Conservation (phyloP, 768 basidiomycete genomes). For the Phaffia australis region DNA sequence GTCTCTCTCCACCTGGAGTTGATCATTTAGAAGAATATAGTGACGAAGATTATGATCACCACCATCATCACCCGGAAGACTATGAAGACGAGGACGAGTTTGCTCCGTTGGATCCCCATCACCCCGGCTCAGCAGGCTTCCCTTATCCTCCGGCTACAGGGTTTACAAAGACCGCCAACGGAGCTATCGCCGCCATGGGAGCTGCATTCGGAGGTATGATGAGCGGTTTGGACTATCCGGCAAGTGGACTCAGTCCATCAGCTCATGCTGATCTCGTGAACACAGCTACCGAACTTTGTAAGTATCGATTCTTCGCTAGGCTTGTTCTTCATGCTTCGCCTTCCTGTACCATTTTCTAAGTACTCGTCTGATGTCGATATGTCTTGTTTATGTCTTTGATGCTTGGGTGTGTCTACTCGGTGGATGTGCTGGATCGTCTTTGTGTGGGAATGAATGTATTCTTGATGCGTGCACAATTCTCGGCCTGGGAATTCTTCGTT, state of each 20-base stretch:
- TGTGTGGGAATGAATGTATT: no score
- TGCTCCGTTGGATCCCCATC: slow-evolving; percentile 32
- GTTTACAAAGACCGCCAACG: slow-evolving; percentile 45
- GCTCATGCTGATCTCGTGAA: slow-evolving; percentile 53
- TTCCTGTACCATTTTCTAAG: slow-evolving; percentile 33
- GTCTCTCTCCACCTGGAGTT: slow-evolving; percentile 26
- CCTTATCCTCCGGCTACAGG: slow-evolving; percentile 46
- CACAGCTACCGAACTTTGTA: slow-evolving; percentile 51
- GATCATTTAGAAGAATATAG: slow-evolving; percentile 35
- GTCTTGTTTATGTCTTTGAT: no score
- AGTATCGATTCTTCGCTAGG: slow-evolving; percentile 34
- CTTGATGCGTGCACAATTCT: no score
- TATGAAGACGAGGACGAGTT: slow-evolving; percentile 32
- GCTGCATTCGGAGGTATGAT: slow-evolving; percentile 20
- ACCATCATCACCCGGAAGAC: slow-evolving; percentile 35
- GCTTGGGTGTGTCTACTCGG: no score
- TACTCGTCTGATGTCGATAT: slow-evolving; percentile 24
- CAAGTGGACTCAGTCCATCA: slow-evolving; percentile 24
- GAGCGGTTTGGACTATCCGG: slow-evolving; percentile 25
- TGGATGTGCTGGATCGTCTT: no score
- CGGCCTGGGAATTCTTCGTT: background rate
- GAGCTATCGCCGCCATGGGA: slow-evolving; percentile 38
- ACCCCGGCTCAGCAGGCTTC: slow-evolving; percentile 27
- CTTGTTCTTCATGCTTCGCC: slow-evolving; percentile 43
- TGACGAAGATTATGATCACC: slow-evolving; percentile 29